phyloP scores from a whole-genome alignment of 163 green algal genomes.

The Scenedesmus sp. region DNA sequence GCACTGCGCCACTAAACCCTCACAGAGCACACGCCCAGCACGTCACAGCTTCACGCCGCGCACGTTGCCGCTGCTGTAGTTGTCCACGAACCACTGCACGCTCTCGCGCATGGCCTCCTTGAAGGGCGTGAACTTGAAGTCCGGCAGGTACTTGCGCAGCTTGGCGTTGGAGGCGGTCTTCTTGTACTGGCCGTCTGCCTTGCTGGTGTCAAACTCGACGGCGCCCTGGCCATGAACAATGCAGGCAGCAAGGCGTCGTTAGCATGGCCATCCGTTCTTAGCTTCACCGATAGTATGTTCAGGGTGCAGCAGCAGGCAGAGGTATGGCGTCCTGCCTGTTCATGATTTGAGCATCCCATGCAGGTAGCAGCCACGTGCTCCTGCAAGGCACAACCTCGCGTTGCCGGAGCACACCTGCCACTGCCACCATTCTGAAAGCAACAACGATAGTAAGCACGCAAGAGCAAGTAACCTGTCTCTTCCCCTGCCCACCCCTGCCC shows the following conservation, averaged over 20 bases:
- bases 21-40: background rate
- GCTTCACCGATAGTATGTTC: no score
- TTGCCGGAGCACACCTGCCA: background rate
- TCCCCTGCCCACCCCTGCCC: no score
- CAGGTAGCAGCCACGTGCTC: no score
- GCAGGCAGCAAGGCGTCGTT: background rate
- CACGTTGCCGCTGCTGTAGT: slow-evolving; percentile 57
- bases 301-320: background rate
- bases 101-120: slow-evolving; percentile 61
- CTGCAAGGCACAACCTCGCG: no score
- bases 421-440: background rate
- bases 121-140: slow-evolving; percentile 74
- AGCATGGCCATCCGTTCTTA: background rate
- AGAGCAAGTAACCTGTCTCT: background rate
- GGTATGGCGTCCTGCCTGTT: background rate
- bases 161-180: slow-evolving; percentile 73
- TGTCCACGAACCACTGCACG: slow-evolving; percentile 67
- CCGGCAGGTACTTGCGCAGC: slow-evolving; percentile 66
- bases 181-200: slow-evolving; percentile 78
- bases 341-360: no score
- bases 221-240: slow-evolving; percentile 47
- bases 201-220: slow-evolving; percentile 70
- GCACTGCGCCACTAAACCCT: no score
- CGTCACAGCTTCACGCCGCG: slow-evolving; percentile 21
- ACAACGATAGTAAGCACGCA: background rate